phyloP scores from a whole-genome alignment of 352 stramenopile genomes.

The Phytophthora boehmeriae region DNA sequence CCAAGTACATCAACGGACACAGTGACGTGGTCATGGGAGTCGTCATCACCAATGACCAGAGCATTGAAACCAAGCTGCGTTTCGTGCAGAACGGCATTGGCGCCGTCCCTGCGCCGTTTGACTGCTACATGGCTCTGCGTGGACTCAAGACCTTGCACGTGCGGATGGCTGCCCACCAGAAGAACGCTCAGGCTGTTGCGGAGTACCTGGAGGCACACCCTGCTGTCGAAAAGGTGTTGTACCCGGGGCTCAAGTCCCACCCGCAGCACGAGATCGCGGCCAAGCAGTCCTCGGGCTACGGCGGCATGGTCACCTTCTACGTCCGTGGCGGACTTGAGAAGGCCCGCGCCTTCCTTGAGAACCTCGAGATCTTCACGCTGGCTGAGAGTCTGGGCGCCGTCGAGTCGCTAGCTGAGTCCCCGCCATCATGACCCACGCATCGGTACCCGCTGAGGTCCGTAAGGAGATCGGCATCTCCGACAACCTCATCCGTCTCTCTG shows the following conservation, averaged over 20 bases:
- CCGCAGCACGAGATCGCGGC: conserved; percentile 89
- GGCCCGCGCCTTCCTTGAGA: conserved; percentile 93
- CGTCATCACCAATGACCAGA: conserved; percentile 91
- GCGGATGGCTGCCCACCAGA: conserved; percentile 93
- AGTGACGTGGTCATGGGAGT: conserved; percentile 94
- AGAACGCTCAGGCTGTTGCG: conserved; percentile 94
- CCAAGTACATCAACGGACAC: conserved; percentile 97
- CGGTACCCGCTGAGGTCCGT: conserved; percentile 88
- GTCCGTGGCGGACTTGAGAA: conserved; percentile 87
- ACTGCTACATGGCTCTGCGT: conserved; percentile 94
- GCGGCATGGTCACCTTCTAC: conserved; percentile 94
- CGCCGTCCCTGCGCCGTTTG: conserved; percentile 92
- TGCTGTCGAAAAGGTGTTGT: conserved; percentile 92
- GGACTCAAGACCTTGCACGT: conserved; percentile 96
- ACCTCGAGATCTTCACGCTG: conserved; percentile 92
- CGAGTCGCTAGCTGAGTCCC: conserved; percentile 94
- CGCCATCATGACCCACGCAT: conserved; percentile 94
- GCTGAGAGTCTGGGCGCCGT: conserved; percentile 95
- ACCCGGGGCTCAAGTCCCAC: conserved; percentile 92
- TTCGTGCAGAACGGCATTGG: conserved; percentile 95
- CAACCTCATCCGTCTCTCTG: conserved; percentile 92
- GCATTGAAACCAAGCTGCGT: conserved; percentile 94
- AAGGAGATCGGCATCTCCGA: conserved; percentile 92
- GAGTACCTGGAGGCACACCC: conserved; percentile 90
- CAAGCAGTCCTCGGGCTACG: conserved; percentile 75